Conservation (phyloP, 208 protist species). For the Leishmania tarentolae region DNA sequence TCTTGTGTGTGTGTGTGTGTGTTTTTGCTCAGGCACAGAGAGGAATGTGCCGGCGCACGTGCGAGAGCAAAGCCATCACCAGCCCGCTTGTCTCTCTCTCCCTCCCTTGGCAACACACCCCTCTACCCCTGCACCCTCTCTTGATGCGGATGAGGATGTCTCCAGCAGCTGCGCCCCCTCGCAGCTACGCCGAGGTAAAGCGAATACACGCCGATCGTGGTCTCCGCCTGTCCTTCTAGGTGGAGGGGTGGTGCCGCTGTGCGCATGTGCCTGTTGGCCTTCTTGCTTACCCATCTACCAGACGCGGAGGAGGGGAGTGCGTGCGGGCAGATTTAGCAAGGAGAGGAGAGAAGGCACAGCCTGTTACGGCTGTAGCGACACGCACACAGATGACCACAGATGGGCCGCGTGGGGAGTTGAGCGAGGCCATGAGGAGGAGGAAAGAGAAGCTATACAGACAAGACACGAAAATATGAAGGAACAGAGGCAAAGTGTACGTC, state of each 20-base stretch:
- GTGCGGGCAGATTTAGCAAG: neutral
- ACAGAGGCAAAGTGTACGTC: neutral
- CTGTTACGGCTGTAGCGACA: neutral
- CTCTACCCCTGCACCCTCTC: neutral
- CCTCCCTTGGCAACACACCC: neutral
- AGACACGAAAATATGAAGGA: neutral
- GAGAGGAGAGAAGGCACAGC: neutral
- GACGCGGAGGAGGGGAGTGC: neutral
- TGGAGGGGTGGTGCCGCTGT: neutral
- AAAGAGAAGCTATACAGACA: neutral
- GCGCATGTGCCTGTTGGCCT: neutral
- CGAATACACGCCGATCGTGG: neutral
- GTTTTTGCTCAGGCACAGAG: neutral
- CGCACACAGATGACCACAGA: neutral
- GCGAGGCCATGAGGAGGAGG: neutral
- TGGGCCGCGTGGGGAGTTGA: neutral
- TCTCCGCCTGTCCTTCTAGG: neutral
- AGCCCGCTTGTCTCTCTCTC: neutral
- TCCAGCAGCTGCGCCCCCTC: neutral
- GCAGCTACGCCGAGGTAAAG: neutral
- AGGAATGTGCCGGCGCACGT: neutral
- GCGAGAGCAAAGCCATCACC: neutral
- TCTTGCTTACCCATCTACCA: neutral
- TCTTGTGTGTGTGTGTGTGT: neutral
- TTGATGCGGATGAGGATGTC: neutral